Base-by-base conservation (phyloP, 2,329 filamentous ascomycete species). In the Esteya vermicola region DNA sequence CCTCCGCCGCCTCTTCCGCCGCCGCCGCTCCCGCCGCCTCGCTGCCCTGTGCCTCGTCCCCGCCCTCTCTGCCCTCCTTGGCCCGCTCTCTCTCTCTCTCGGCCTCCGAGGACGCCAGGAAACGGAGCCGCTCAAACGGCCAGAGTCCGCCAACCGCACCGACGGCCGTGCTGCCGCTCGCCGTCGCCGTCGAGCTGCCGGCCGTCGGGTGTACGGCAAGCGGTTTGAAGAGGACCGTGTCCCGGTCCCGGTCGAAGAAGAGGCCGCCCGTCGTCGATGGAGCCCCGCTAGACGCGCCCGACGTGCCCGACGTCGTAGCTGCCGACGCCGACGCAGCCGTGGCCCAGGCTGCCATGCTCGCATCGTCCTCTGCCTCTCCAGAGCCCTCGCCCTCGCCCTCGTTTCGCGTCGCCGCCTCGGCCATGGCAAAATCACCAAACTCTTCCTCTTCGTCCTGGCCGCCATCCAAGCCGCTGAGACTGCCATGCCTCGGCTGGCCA, bases 401-500 rank as follows among this genome's bases (percentile, higher is more conserved):
- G 9, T 37, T 26, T 23, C 27, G 21, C 3, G 19, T 19, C 18
- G 36, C 9, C 38, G 67, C 60, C 52, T 78, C 75, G 10, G 75
- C 70, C 60, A 81, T 74, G 47, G 74, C 75, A 48, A 81, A 81
- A 43, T 81, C 78, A 13, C 76, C 78, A 58, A 81, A 73, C 50
- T 78, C 76, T 46, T 81, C 75, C 31, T 76, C 73, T 22, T 74
- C 69, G 6, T 74, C 69, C 12, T 72, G 66, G 27, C 65, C 63
- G 13, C 68, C 70, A 34, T 62, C 65, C 23, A 59, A 64, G 37
- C 62, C 63, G 45, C 62, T 18, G 44, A 22, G 4, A n/a, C 23
- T 26, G 3, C 22, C 16, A 28, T 75, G n/a, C 28, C 77, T 57
- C 80, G 62, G 46, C 62, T 16, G 44, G 16, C 3, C 13, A 20